A percentile compares a stretch with the other conserved stretches of the same genome.
Conservation (phyloP, 2,329 filamentous ascomycete genomes). For the Fonsecaea nubica region DNA sequence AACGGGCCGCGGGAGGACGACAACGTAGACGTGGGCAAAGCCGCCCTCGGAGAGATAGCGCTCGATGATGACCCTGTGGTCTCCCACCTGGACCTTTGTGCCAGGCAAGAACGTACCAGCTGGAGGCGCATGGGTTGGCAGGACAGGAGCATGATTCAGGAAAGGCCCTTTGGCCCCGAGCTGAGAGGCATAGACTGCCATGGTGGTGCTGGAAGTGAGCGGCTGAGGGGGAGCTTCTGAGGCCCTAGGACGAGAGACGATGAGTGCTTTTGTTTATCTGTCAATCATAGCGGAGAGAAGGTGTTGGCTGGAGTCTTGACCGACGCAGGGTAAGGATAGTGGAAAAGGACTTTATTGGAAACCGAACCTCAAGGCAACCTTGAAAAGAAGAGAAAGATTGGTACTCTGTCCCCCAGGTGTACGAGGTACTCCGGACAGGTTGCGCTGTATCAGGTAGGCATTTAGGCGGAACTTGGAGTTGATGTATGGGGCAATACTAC, state of each 20-base stretch:
- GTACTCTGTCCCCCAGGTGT: slow-evolving; percentile 8
- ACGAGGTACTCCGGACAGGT: not conserved
- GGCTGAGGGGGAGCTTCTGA: slow-evolving; percentile 14
- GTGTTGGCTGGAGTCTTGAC: not conserved
- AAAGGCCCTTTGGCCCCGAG: slow-evolving; percentile 35
- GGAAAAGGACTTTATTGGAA: not conserved
- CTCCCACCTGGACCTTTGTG: slow-evolving; percentile 95
- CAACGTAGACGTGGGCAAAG: slow-evolving; percentile 97
- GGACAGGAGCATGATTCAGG: slow-evolving; percentile 40
- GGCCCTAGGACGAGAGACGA: slow-evolving; percentile 10
- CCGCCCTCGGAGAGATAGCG: slow-evolving; percentile 98
- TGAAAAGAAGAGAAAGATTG: slow-evolving; percentile 18
- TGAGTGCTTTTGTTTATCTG: slow-evolving; percentile 21
- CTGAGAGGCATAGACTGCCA: slow-evolving; percentile 40
- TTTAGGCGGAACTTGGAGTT: slow-evolving; percentile 7
- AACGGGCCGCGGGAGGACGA: slow-evolving; percentile 78
- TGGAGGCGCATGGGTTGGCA: slow-evolving; percentile 50
- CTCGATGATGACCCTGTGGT: slow-evolving; percentile 90
- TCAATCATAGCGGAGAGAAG: slow-evolving; percentile 26
- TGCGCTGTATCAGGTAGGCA: slow-evolving; percentile 8
- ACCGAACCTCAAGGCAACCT: slow-evolving; percentile 17
- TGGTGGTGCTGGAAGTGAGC: slow-evolving; percentile 26
- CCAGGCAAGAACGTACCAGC: slow-evolving; percentile 88
- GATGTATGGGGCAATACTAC: not conserved
- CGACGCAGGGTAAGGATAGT: not conserved